phyloP scores from a whole-genome alignment of 2,329 filamentous ascomycete genomes.

The Epichloe aotearoae region DNA sequence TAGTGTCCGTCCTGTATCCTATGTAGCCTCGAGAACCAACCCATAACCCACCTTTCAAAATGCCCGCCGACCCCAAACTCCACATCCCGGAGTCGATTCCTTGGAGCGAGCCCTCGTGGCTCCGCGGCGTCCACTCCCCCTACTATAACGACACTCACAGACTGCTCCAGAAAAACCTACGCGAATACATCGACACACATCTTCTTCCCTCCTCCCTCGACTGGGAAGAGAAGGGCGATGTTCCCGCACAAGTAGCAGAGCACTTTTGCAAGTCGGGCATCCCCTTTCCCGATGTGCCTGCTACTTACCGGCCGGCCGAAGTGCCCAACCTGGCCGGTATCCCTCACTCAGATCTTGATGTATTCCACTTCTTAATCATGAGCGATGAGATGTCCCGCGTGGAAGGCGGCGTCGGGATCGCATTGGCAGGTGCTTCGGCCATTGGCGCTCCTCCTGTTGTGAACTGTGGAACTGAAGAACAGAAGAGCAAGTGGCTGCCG shows the following conservation, averaged over 20 bases:
- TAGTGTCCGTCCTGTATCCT: too few species aligned
- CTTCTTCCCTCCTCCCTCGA: conserved; percentile 45
- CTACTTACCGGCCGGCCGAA: conserved; percentile 20
- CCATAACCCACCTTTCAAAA: neutral
- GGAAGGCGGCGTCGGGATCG: conserved; percentile 42
- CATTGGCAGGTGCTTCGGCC: conserved; percentile 43
- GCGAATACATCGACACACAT: conserved; percentile 44
- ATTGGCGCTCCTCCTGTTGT: conserved; percentile 53
- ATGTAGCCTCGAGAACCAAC: too few species aligned
- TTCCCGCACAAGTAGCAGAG: conserved; percentile 28
- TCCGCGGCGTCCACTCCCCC: conserved; percentile 18
- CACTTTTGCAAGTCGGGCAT: conserved; percentile 27
- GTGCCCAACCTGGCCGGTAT: conserved; percentile 28
- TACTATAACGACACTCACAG: conserved; percentile 53
- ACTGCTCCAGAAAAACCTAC: conserved; percentile 40
- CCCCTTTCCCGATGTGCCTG: conserved; percentile 21
- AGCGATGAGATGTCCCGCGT: conserved; percentile 42
- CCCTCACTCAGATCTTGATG: conserved; percentile 35
- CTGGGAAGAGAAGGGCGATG: conserved; percentile 47
- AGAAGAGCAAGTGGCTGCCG: conserved; percentile 40
- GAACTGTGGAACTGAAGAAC: conserved; percentile 41
- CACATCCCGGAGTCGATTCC: conserved; percentile 9
- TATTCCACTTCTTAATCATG: conserved; percentile 41
- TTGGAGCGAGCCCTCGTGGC: conserved; percentile 18
- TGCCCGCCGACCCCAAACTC: conserved; percentile 12